phyloP scores from a whole-genome alignment of 768 basidiomycete genomes.

The Mycena olivaceomarginata region DNA sequence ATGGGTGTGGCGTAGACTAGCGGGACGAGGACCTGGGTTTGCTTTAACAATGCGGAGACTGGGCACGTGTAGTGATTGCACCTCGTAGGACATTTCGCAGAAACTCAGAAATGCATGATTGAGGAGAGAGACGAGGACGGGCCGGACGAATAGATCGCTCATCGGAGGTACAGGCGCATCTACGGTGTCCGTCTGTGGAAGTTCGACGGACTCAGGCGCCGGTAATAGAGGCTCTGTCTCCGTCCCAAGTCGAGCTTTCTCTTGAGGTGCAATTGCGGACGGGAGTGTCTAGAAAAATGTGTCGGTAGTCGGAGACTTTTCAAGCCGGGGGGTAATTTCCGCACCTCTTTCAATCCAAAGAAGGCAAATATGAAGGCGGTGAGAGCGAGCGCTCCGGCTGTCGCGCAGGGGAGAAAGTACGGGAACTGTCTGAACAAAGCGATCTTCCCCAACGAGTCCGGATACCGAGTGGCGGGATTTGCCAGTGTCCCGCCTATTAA shows the following conservation, averaged over 20 bases:
- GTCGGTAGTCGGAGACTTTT: not conserved
- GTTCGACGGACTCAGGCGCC: too few relatives aligned
- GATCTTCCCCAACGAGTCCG: constrained; percentile 38
- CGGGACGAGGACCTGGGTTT: constrained; percentile 31
- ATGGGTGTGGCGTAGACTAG: constrained; percentile 64
- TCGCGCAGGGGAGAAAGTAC: constrained; percentile 46
- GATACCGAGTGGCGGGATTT: constrained; percentile 39
- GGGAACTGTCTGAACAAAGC: constrained; percentile 39
- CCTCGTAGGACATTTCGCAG: constrained; percentile 36
- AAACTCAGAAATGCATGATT: constrained; percentile 35
- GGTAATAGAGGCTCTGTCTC: constrained; percentile 32
- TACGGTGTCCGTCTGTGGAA: too few relatives aligned
- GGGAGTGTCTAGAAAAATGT: constrained; percentile 34
- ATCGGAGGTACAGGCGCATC: constrained; percentile 19
- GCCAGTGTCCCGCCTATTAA: constrained; percentile 46
- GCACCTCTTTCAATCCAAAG: constrained; percentile 47
- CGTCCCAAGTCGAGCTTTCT: constrained; percentile 41
- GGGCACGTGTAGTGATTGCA: not conserved
- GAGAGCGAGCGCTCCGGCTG: constrained; percentile 36
- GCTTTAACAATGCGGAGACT: not conserved
- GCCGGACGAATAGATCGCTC: constrained; percentile 33
- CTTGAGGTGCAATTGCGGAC: constrained; percentile 15
- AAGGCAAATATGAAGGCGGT: constrained; percentile 37
- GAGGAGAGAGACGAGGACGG: constrained; percentile 29
- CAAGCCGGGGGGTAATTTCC: not conserved